Evolutionary conservation across 148 eudicot species (phyloP).

Genomic region (Gaultheria prostrata): DNA sequence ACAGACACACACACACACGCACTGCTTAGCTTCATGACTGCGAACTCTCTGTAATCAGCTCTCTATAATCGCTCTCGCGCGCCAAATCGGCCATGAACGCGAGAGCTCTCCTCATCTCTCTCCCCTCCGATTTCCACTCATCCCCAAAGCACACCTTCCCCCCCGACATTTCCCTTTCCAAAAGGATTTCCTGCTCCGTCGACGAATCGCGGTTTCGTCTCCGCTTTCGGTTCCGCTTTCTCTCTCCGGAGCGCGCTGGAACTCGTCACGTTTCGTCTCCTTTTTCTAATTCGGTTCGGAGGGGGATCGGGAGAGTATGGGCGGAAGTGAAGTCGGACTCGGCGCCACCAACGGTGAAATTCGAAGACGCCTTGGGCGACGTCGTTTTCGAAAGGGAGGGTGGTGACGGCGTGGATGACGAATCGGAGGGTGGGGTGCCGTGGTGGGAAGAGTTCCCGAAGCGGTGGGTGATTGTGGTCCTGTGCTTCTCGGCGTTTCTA

Average conservation of each 20-base stretch:
- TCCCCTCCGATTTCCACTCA: conserved; percentile 21
- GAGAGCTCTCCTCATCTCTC: conserved; percentile 47
- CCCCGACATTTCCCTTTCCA: conserved; percentile 1
- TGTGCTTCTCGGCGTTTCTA: conserved; percentile 88
- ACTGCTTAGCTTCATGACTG: not conserved
- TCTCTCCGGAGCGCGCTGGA: conserved; percentile 15
- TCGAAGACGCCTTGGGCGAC: conserved; percentile 18
- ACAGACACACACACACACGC: not conserved
- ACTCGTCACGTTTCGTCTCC: conserved; percentile 6
- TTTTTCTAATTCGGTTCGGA: conserved; percentile 26
- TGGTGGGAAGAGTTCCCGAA: conserved; percentile 93
- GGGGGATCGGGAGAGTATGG: conserved; percentile 38
- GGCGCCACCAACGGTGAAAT: conserved; percentile 25
- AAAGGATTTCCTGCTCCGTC: not conserved
- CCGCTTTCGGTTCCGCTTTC: not conserved
- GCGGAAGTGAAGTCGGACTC: conserved; percentile 57
- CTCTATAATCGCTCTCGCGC: not conserved
- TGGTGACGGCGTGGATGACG: conserved; percentile 23
- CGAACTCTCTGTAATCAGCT: not conserved
- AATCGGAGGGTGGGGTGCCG: conserved; percentile 18
- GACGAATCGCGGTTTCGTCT: conserved; percentile 1
- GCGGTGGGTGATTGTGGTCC: conserved; percentile 76
- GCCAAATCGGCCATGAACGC: conserved; percentile 39
- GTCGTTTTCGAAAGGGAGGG: conserved; percentile 16
- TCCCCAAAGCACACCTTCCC: conserved; percentile 10